Base-by-base conservation (phyloP, 1,284 basidiomycete species). In the Leccinum pachyderme region DNA sequence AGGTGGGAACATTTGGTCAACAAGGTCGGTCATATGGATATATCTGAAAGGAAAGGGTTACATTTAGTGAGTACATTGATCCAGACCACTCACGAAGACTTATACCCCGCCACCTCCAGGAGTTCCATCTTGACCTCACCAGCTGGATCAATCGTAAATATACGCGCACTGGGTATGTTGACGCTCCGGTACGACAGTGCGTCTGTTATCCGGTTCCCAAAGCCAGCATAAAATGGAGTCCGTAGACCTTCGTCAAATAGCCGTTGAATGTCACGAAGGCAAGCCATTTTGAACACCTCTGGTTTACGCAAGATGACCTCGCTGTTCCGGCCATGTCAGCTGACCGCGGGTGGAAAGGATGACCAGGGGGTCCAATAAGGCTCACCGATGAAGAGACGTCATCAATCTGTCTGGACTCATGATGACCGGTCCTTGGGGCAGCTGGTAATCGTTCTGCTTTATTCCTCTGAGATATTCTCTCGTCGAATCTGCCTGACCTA, bases 251-350 rank as follows among this genome's bases (percentile, higher is more conserved):
- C 81, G 7, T 92, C 91, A 68, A 98, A 99, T 7, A 99, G 74
- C 28, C 95, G 81, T 63, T 95, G 93, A 55, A 99, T 98, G 73
- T 99, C 97, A 37, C 95, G 82, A 60, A 99, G 75, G 74, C 95
- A 98, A 3, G 97, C 96, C 97, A 99, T 99, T 79, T 99, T 99
- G 83, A 99, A 99, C 29, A 99, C 85, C 70, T 99, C 97, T 0
- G 97, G 97, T 75, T 99, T 98, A 37, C 95, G 87, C 87, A 97
- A 90, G 65, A 98, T 95, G n/a, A 98, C 95, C 74, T 98, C 95
- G 4, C 93, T 94, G 61, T 47, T 27, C 15, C 4, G 12, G 43
- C 9, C 33, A 5, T 18, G 32, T 61, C 13, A 51, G 54, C 43
- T 8, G 45, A 44, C 24, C 45, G 44, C 28, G 5, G 33, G 28